Evolutionary conservation across 2,329 filamentous ascomycete genomes (phyloP), one percentile per base, ranked within the genome.

Genomic region (Fusarium luffae): DNA sequence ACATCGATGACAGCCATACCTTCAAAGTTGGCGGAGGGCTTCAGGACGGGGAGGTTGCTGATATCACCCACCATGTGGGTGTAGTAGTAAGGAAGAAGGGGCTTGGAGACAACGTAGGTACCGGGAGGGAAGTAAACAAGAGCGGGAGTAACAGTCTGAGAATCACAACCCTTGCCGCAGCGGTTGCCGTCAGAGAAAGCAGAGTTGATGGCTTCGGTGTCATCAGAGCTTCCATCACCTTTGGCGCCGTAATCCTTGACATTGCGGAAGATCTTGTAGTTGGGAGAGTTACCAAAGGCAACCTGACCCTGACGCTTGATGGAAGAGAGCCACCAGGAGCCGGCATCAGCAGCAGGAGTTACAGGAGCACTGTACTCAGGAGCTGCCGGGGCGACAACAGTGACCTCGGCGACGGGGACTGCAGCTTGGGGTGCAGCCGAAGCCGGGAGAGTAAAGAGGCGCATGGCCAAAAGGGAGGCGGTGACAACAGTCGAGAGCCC

Each of bases 81-180:
- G 84, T 97, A 97, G 85, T 98, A 98, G 80, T 91, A 91, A 78
- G 94, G 91, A 54, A 94, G 82, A 71, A 98, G 88, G 23, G 95
- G 93, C 75, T 85, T 86, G 77, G 89, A 93, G 73, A 98, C 90
- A 19, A 92, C 76, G 77, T 98, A 98, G 59, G 90, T 97, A 70
- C 95, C 94, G 13, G 93, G 85, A 41, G 94, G 94, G 84, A 98
- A 97, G 84, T 97, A 98, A 55, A 98, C 89, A 16, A 98, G 83
- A 27, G 93, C 95, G 1, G 95, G 95, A 2, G 89, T 89, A n/a
- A 88, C 87, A 5, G 95, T 98, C 32, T 88, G 89, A 3, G 93
- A 97, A 77, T 96, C 92, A 77, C 95, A 98, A 67, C 89, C 88
- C 68, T 88, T 78, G 41, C 93, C 93, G 77, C 95, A 98, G 44